Percentiles rank a stretch among this genome's conserved stretches.
phyloP scores from a whole-genome alignment of 2,329 filamentous ascomycete species.

The Aspergillus uvarum region DNA sequence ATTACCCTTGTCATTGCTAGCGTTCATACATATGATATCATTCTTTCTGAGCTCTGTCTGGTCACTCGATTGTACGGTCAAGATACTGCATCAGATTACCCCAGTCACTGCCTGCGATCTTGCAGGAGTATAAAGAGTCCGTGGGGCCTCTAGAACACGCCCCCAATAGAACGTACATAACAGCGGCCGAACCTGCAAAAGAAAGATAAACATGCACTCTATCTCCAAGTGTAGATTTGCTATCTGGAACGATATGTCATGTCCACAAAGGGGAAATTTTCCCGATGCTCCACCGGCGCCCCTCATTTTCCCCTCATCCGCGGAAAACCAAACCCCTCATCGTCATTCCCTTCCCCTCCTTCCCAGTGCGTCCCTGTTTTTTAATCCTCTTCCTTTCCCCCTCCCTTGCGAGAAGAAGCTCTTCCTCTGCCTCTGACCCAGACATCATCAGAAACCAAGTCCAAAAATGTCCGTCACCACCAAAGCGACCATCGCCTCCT shows the following conservation, averaged over 20 bases:
- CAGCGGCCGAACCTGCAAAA: too few species aligned
- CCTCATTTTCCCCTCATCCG: conserved; percentile 7
- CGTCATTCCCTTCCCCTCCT: background rate
- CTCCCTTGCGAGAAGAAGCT: background rate
- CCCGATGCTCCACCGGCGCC: conserved; percentile 6
- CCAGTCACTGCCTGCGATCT: too few species aligned
- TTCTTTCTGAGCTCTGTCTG: background rate
- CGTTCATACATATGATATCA: background rate
- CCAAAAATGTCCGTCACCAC: conserved; percentile 76
- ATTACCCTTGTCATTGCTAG: background rate
- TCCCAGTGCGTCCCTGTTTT: background rate
- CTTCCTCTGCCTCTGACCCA: background rate
- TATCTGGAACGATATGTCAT: background rate
- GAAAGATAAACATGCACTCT: too few species aligned
- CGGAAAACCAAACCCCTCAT: background rate
- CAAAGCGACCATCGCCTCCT: conserved; percentile 83
- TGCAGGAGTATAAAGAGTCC: too few species aligned
- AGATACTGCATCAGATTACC: too few species aligned
- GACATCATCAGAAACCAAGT: too few species aligned
- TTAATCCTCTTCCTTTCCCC: background rate
- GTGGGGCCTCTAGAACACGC: too few species aligned
- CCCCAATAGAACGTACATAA: too few species aligned
- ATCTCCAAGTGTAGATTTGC: too few species aligned
- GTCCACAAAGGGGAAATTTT: conserved; percentile 12
- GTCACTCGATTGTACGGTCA: too few species aligned